Evolutionary conservation across 257 asterid species (phyloP).

Genomic region (Orobanche coerulescens): DNA sequence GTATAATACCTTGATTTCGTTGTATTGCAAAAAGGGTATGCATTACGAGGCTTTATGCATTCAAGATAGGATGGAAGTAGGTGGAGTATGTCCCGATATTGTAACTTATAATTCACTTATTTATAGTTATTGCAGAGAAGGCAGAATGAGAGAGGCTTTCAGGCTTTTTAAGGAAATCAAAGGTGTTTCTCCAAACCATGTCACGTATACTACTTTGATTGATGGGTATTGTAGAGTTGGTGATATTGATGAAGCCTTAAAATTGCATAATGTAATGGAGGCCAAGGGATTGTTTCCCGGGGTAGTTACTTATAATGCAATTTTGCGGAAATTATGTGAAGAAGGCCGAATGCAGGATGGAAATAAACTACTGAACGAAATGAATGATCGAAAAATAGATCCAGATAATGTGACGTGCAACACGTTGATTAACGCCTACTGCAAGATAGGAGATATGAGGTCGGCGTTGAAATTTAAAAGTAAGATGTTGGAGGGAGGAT

Average conservation of each 20-base stretch:
- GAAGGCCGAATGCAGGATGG: conserved; percentile 68
- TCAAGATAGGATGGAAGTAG: conserved; percentile 76
- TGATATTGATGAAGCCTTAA: conserved; percentile 53
- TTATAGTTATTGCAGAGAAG: conserved; percentile 72
- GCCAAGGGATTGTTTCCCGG: conserved; percentile 55
- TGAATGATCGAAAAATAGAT: conserved; percentile 55
- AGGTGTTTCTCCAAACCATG: conserved; percentile 54
- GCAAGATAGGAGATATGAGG: conserved; percentile 75
- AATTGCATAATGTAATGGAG: conserved; percentile 52
- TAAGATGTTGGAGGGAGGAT: conserved; percentile 72
- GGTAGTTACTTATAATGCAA: conserved; percentile 72
- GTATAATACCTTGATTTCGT: conserved; percentile 63
- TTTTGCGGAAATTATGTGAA: conserved; percentile 71
- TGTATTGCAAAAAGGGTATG: conserved; percentile 86
- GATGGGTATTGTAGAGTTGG: conserved; percentile 78
- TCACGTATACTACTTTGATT: conserved; percentile 75
- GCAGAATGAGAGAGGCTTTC: conserved; percentile 84
- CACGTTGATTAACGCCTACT: conserved; percentile 78
- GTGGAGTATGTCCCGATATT: conserved; percentile 64
- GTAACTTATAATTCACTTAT: conserved; percentile 77
- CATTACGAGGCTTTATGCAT: conserved; percentile 80
- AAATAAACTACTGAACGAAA: conserved; percentile 52
- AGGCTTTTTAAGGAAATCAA: conserved; percentile 62
- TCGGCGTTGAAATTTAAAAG: conserved; percentile 59
- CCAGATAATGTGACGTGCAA: conserved; percentile 78